A percentile compares a stretch with the other conserved stretches of the same genome.
phyloP scores from a whole-genome alignment of 2,329 filamentous ascomycete species.

The Hymenoscyphus scutula region DNA sequence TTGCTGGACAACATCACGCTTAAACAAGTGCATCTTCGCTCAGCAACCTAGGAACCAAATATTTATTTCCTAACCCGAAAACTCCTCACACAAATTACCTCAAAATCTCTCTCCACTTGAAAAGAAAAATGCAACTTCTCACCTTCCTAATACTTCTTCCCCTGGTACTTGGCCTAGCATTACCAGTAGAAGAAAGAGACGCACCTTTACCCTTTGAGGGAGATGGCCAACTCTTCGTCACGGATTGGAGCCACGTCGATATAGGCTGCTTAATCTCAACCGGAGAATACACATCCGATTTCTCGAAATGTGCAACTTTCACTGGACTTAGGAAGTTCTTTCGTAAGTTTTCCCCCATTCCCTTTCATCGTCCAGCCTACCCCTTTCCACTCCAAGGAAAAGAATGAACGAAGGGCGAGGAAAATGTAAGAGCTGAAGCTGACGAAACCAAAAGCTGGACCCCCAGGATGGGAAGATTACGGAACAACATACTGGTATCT shows the following conservation, averaged over 20 bases:
- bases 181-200: not conserved
- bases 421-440: not conserved
- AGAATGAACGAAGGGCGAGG: not conserved
- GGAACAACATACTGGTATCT: not conserved
- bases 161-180: not conserved
- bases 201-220: not conserved
- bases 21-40: too few relatives aligned
- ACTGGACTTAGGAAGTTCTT: not conserved
- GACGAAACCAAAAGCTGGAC: not conserved
- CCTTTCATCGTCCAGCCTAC: not conserved
- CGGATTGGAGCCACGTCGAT: not conserved
- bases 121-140: not conserved
- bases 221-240: not conserved
- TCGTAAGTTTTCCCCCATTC: not conserved
- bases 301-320: not conserved
- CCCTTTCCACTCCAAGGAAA: not conserved
- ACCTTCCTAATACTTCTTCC: not conserved
- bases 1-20: too few relatives aligned
- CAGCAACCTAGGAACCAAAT: too few relatives aligned
- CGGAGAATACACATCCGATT: not conserved
- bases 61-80: too few relatives aligned
- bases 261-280: not conserved
- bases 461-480: not conserved
- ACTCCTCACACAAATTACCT: too few relatives aligned
- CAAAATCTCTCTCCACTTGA: not conserved